Percentiles rank a stretch among this genome's conserved stretches.
These are phyloP conservation scores for Tylopilus rubrobrunneus DNA, from an alignment of 768 basidiomycete genomes.

Conservation along the genomic window DNA sequence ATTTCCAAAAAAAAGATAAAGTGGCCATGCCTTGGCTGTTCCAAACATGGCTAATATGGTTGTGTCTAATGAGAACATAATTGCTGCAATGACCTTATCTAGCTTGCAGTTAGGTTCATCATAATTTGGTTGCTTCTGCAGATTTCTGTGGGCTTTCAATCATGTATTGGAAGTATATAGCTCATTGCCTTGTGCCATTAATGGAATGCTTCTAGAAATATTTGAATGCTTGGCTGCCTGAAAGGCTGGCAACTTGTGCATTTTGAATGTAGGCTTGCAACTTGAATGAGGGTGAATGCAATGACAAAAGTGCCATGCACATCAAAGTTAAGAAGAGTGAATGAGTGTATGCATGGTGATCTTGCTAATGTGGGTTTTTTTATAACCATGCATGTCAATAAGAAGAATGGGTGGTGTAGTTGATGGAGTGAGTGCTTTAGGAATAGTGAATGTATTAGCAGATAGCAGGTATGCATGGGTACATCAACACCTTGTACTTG, in stretches of 20 bases:
- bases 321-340: conserved; percentile 85
- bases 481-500: conserved; percentile 88
- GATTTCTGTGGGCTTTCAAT: no score
- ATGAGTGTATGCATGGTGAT: conserved; percentile 65
- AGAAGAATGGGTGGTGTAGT: conserved; percentile 63
- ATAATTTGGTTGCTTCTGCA: no score
- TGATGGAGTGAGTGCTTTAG: conserved; percentile 21
- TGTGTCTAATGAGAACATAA: no score
- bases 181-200: no score
- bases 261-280: conserved; percentile 74
- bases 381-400: conserved; percentile 95
- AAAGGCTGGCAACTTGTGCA: conserved; percentile 87
- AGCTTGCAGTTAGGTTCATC: no score
- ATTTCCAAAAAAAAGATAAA: no score
- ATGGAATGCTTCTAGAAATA: no score
- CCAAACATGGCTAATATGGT: no score
- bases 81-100: no score
- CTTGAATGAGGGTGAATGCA: conserved; percentile 52
- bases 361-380: conserved; percentile 85
- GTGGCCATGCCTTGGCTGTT: no score
- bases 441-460: conserved; percentile 37
- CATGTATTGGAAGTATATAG: no score
- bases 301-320: conserved; percentile 63
- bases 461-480: conserved; percentile 31
- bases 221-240: conserved; percentile 58